Conservation (phyloP, 2,329 filamentous ascomycete species). For the Onygenales sp. region DNA sequence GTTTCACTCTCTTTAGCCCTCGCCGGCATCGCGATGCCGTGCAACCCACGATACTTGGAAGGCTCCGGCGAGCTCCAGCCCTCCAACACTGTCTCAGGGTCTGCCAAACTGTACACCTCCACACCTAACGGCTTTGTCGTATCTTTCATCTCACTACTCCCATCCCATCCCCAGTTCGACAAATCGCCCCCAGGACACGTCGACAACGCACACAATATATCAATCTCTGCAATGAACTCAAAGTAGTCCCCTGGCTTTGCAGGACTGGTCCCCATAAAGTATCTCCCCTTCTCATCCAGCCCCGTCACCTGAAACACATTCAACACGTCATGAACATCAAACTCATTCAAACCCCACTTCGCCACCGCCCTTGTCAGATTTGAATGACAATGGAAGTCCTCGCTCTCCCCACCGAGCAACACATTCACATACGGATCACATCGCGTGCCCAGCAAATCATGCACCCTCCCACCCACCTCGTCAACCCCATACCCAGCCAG, state of each 20-base stretch:
- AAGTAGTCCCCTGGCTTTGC: constrained; percentile 45
- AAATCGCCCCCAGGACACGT: constrained; percentile 76
- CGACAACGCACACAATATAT: constrained; percentile 55
- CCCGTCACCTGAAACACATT: constrained; percentile 84
- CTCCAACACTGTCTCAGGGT: constrained; percentile 40
- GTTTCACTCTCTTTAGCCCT: constrained; percentile 15
- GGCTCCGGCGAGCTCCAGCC: constrained; percentile 55
- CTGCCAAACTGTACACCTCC: constrained; percentile 57
- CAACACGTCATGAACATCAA: constrained; percentile 73
- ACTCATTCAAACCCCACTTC: constrained; percentile 58
- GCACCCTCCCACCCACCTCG: constrained; percentile 56
- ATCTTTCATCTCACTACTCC: constrained; percentile 49
- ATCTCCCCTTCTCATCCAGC: constrained; percentile 59
- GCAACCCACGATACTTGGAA: constrained; percentile 54
- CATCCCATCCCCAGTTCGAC: constrained; percentile 71
- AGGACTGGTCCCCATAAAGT: constrained; percentile 57
- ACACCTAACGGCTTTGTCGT: constrained; percentile 68
- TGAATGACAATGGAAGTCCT: constrained; percentile 77
- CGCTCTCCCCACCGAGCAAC: constrained; percentile 59
- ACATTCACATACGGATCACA: constrained; percentile 79
- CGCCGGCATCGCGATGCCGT: constrained; percentile 51
- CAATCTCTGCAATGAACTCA: constrained; percentile 72
- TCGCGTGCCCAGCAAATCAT: constrained; percentile 72
- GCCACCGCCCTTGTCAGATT: constrained; percentile 67
- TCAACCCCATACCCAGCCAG: constrained; percentile 51